A percentile compares a stretch with the other conserved stretches of the same genome.
These are phyloP conservation scores for Boletus reticulatus DNA, from an alignment of 768 basidiomycete species.

Conservation along the genomic window DNA sequence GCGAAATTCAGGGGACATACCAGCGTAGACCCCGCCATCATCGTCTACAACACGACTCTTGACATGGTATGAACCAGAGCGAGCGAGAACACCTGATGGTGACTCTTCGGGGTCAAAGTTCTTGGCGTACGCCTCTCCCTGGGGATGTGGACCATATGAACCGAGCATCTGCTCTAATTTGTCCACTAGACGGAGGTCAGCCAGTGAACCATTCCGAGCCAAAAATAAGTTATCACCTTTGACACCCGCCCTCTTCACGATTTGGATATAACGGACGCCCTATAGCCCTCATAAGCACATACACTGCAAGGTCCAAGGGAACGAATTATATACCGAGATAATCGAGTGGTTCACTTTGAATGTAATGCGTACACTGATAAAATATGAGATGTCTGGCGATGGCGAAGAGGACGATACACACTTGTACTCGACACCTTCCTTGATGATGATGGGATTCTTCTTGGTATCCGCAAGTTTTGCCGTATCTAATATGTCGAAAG, in stretches of 20 bases:
- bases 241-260: slow-evolving; percentile 77
- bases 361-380: slow-evolving; percentile 65
- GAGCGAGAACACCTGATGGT: slow-evolving; percentile 80
- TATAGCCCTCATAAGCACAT: slow-evolving; percentile 32
- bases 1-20: slow-evolving; percentile 41
- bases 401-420: slow-evolving; percentile 26
- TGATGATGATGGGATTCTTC: slow-evolving; percentile 77
- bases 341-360: slow-evolving; percentile 92
- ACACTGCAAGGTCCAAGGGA: not conserved
- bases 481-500: slow-evolving; percentile 60
- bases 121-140: slow-evolving; percentile 65
- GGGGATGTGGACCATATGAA: slow-evolving; percentile 78
- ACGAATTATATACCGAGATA: slow-evolving; percentile 56
- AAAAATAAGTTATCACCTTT: slow-evolving; percentile 48
- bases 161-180: slow-evolving; percentile 94
- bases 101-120: slow-evolving; percentile 73
- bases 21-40: slow-evolving; percentile 76
- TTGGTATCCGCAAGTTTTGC: slow-evolving; percentile 51
- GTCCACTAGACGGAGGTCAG: slow-evolving; percentile 57
- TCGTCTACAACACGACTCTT: slow-evolving; percentile 86
- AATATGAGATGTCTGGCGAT: slow-evolving; percentile 1
- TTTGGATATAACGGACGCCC: slow-evolving; percentile 86
- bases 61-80: slow-evolving; percentile 75
- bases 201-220: not conserved
- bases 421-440: slow-evolving; percentile 90